Evolutionary conservation across 108 stramenopile species (phyloP).

Genomic region (Pelagomonas calceolata): DNA sequence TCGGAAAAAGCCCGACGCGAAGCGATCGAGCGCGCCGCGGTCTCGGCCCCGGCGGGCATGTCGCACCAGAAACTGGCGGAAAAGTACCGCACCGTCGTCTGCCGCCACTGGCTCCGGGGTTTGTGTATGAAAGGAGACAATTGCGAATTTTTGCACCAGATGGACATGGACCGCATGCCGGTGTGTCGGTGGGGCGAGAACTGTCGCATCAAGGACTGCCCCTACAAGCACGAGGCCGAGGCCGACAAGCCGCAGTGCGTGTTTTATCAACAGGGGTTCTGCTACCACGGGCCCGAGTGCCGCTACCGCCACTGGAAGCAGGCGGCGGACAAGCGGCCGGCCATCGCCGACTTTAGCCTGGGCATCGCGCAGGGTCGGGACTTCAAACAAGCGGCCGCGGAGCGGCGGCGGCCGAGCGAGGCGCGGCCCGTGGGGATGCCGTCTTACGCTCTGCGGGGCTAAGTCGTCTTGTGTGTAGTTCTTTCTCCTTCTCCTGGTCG

Average conservation of each 20-base stretch:
- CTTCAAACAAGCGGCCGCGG: too few species aligned
- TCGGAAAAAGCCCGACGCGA: neutral
- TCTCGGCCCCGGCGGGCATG: neutral
- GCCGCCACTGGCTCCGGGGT: slow-evolving; percentile 86
- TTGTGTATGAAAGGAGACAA: slow-evolving; percentile 86
- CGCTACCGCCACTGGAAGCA: slow-evolving; percentile 68
- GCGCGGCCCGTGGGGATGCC: too few species aligned
- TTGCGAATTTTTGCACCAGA: slow-evolving; percentile 81
- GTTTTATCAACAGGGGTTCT: slow-evolving; percentile 85
- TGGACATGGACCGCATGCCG: neutral
- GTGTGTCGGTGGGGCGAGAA: slow-evolving; percentile 44
- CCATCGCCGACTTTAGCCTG: slow-evolving; percentile 70
- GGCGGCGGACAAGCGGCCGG: slow-evolving; percentile 55
- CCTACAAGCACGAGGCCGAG: slow-evolving; percentile 77
- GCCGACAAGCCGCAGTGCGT: slow-evolving; percentile 79
- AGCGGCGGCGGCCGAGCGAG: too few species aligned
- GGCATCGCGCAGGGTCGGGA: slow-evolving; percentile 50
- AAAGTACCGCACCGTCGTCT: slow-evolving; percentile 63
- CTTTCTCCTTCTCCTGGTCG: too few species aligned
- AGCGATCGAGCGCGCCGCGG: neutral
- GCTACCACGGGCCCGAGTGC: slow-evolving; percentile 82
- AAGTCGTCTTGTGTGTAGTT: too few species aligned
- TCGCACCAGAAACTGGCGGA: neutral
- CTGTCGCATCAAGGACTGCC: slow-evolving; percentile 79
- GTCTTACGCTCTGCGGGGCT: too few species aligned